Evolutionary conservation across 768 basidiomycete species (phyloP), one percentile per base, ranked within the genome.

Genomic region (Hemileccinum impolitum): DNA sequence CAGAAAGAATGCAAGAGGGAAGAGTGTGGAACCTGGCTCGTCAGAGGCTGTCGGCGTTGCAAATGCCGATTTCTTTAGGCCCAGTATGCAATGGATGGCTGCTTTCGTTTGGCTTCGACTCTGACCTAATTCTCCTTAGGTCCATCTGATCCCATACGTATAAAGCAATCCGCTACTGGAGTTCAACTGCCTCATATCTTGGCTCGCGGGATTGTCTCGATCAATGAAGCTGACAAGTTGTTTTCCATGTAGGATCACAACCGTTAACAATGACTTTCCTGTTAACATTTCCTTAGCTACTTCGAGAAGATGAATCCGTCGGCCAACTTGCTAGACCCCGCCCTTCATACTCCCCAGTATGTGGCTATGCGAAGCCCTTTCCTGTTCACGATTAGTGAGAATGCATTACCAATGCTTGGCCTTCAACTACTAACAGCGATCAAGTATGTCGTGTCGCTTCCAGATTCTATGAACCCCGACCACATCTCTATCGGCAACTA

Each of bases 381-480:
- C 73, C 67, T 97, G 32, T 93, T 95, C 68, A 94, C 94, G 28
- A 90, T 92, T 50, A 80, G 89, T 91, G 58, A 79, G 83, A 81
- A 55, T 39, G 14, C n/a, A 17, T 35, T 39, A 14, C 26, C 21
- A 21, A 39, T 47, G n/a, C 12, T n/a, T 4, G 21, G 11, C 19
- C 12, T 39, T 41, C 28, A 4, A 40, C 36, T 45, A 34, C 44
- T 65, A 30, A 54, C 51, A n/a, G 31, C 19, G 28, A 36, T 47
- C 25, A 60, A 90, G 88, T 96, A 35, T 95, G 93, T 63, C 92
- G 90, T 2, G 80, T 94, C 48, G 82, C 93, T 6, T 92, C 92
- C 12, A 75, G 92, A 50, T 93, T 86, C 67, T 88, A 90, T 60
- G 61, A 75, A 1, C 78, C 82, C 40, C 81, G 86, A 19, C 81